These are phyloP conservation scores for Microcyclosporella mali DNA, from an alignment of 2,329 filamentous ascomycete genomes.

Conservation along the genomic window DNA sequence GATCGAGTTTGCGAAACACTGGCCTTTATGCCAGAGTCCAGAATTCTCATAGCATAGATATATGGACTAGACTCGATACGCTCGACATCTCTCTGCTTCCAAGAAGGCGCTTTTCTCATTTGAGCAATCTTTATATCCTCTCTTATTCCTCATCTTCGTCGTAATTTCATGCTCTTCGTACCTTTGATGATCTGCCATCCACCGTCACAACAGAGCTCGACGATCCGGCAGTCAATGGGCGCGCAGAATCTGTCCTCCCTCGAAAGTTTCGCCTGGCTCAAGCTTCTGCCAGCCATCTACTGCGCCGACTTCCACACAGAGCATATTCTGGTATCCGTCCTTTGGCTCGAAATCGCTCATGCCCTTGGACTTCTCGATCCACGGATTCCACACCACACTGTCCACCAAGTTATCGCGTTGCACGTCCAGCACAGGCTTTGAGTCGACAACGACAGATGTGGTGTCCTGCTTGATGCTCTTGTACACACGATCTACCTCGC, in stretches of 20 bases:
- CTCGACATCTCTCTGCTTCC: no score
- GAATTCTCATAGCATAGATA: no score
- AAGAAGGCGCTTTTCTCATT: no score
- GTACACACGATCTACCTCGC: slow-evolving; percentile 87
- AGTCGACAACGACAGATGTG: slow-evolving; percentile 58
- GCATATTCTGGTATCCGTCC: slow-evolving; percentile 85
- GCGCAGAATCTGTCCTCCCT: slow-evolving; percentile 54
- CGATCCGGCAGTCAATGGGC: slow-evolving; percentile 14
- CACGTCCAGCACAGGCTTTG: slow-evolving; percentile 62
- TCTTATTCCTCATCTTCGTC: no score
- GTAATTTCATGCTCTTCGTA: no score
- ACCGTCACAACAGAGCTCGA: no score
- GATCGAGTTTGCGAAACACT: no score
- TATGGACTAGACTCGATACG: no score
- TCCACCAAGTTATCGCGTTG: slow-evolving; percentile 79
- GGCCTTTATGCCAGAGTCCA: no score
- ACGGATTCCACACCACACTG: slow-evolving; percentile 96
- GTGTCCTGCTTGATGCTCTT: slow-evolving; percentile 56
- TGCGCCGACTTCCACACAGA: slow-evolving; percentile 86
- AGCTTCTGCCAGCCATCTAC: slow-evolving; percentile 66
- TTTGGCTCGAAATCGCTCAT: slow-evolving; percentile 87
- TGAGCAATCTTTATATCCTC: no score
- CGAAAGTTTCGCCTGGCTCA: slow-evolving; percentile 68
- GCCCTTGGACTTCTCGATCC: slow-evolving; percentile 72
- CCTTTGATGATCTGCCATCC: no score